Evolutionary conservation across 2,329 filamentous ascomycete species (phyloP), one percentile per base, ranked within the genome.

Genomic region (Talaromyces sp.): DNA sequence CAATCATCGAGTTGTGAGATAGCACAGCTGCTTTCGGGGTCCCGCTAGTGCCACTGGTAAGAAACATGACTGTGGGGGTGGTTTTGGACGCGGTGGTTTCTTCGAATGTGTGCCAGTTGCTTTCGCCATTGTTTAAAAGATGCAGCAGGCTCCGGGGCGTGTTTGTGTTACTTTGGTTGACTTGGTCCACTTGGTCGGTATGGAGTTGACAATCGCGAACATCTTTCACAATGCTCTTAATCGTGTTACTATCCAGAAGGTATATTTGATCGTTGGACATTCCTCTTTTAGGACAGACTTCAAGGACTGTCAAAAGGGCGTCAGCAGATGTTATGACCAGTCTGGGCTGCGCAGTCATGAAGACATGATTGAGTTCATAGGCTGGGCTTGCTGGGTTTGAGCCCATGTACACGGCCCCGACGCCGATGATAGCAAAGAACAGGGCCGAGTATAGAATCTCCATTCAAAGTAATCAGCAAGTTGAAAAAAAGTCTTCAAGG

Each of bases 21-120:
- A 87, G 72, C 65, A 82, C 76, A 4, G 84, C 83, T 0, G 83
- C 83, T 68, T 88, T 88, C 5, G 85, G 85, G 2, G 87, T 70
- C 0, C 84, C 84, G 1, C 85, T 86, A 0, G 85, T 87, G 0
- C 85, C 85, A 51, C 79, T 83, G 63, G 81, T 85, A 68, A 83
- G 84, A 61, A 75, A 78, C 71, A 78, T 79, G 69, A 70, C 82
- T 31, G 75, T 85, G 28, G 73, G 77, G 10, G 79, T 87, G 66
- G 71, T 77, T 68, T 77, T 81, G 67, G 74, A 78, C 59, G 64
- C 70, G 28, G 60, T 69, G 67, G 71, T 77, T 63, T 75, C 73
- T 61, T 79, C 69, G 73, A 79, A 82, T 27, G 69, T 72, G 40
- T 74, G 64, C 82, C 79, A 86, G 73, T 78, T 74, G n/a, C 73